Evolutionary conservation across 2,329 filamentous ascomycete species (phyloP).

Genomic region (Byssoonygena ceratinophila): DNA sequence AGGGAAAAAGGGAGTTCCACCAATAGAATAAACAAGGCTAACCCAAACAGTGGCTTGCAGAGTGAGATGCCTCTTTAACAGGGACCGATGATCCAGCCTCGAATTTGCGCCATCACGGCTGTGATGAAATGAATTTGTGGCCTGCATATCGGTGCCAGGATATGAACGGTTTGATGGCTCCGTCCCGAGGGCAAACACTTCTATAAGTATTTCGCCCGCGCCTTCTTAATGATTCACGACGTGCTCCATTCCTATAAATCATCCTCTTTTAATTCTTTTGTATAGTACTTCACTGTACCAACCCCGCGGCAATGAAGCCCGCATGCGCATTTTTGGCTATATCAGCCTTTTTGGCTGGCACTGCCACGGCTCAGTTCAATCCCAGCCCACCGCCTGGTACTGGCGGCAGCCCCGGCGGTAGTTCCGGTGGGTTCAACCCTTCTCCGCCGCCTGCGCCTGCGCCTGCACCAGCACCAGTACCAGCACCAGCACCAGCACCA

Average conservation of each 20-base stretch:
- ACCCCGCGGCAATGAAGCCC: not conserved
- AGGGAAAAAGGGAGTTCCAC: too few relatives aligned
- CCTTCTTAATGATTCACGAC: not conserved
- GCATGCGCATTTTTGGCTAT: not conserved
- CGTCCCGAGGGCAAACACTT: too few relatives aligned
- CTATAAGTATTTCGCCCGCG: not conserved
- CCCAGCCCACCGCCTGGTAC: not conserved
- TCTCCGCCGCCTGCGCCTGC: not conserved
- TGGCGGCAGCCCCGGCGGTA: not conserved
- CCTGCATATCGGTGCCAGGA: too few relatives aligned
- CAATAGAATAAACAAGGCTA: too few relatives aligned
- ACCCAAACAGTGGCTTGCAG: too few relatives aligned
- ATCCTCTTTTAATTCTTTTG: not conserved
- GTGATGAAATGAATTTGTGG: not conserved
- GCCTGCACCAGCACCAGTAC: too few relatives aligned
- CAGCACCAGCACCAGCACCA: too few relatives aligned
- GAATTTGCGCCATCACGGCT: too few relatives aligned
- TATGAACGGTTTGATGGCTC: too few relatives aligned
- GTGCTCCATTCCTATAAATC: not conserved
- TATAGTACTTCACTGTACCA: not conserved
- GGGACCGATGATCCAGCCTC: too few relatives aligned
- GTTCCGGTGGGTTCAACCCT: not conserved
- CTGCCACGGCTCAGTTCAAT: not conserved
- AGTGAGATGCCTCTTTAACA: too few relatives aligned
- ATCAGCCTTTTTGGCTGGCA: not conserved